A percentile compares a stretch with the other conserved stretches of the same genome.
These are phyloP conservation scores for Elaeagnus macrophylla DNA, from an alignment of 306 rosid species.

Conservation along the genomic window DNA sequence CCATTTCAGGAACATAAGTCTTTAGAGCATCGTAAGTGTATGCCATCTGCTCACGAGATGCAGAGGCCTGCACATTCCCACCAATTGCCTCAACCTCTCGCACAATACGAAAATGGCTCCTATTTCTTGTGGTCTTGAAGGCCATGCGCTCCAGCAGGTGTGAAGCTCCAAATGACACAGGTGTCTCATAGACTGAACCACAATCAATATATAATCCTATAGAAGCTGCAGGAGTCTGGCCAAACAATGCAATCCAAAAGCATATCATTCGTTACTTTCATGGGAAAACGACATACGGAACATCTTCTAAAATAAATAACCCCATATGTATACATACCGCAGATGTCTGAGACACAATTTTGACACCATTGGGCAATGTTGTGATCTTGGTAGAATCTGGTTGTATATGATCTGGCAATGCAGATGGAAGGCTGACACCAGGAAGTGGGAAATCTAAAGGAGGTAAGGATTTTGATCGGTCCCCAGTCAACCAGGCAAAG, in stretches of 20 bases:
- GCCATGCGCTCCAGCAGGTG: conserved; percentile 89
- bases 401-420: conserved; percentile 72
- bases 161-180: conserved; percentile 58
- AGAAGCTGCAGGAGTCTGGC: conserved; percentile 70
- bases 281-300: neutral
- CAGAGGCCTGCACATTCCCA: conserved; percentile 76
- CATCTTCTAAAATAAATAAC: conserved; percentile 1
- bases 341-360: conserved; percentile 68
- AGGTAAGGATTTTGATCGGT: conserved; percentile 37
- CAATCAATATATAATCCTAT: conserved; percentile 69
- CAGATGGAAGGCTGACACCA: conserved; percentile 54
- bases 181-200: conserved; percentile 81
- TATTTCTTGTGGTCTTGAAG: conserved; percentile 71
- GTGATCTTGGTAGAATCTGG: conserved; percentile 58
- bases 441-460: conserved; percentile 63
- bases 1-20: conserved; percentile 87
- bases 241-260: conserved; percentile 19
- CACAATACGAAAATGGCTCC: conserved; percentile 78
- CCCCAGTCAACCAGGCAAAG: conserved; percentile 72
- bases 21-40: conserved; percentile 81
- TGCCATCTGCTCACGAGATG: conserved; percentile 91
- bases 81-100: conserved; percentile 94
- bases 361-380: conserved; percentile 74
- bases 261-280: neutral
- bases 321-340: conserved; percentile 28